A percentile compares a stretch with the other conserved stretches of the same genome.
These are phyloP conservation scores for Elongisporangium anandrum DNA, from an alignment of 352 stramenopile species.

Conservation along the genomic window DNA sequence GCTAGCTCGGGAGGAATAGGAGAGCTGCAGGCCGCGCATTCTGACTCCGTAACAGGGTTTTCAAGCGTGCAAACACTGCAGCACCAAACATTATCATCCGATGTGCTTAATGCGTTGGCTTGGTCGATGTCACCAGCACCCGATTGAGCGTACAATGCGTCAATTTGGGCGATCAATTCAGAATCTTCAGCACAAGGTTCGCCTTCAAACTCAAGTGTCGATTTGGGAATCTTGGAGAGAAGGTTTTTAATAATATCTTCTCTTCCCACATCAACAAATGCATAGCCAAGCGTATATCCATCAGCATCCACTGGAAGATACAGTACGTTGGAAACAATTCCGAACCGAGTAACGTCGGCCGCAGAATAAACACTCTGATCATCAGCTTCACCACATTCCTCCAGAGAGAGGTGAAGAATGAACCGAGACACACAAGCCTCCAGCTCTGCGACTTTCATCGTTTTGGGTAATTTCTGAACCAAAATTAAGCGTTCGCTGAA, in stretches of 20 bases:
- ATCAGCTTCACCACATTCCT: slow-evolving; percentile 74
- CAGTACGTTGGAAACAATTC: slow-evolving; percentile 54
- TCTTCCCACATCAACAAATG: slow-evolving; percentile 62
- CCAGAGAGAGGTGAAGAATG: slow-evolving; percentile 55
- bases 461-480: slow-evolving; percentile 66
- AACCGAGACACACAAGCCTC: slow-evolving; percentile 41
- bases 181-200: slow-evolving; percentile 36
- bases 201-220: slow-evolving; percentile 60
- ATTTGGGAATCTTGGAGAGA: slow-evolving; percentile 33
- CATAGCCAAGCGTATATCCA: slow-evolving; percentile 49
- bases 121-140: background rate
- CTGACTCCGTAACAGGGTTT: slow-evolving; percentile 46
- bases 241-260: slow-evolving; percentile 58
- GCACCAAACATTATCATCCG: slow-evolving; percentile 40
- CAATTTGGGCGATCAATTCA: slow-evolving; percentile 32
- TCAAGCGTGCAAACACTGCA: slow-evolving; percentile 70
- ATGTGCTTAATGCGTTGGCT: background rate
- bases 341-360: slow-evolving; percentile 52
- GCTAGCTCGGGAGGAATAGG: slow-evolving; percentile 46
- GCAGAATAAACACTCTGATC: slow-evolving; percentile 74
- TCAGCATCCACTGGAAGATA: slow-evolving; percentile 46
- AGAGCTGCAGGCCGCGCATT: slow-evolving; percentile 64
- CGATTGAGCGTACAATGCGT: slow-evolving; percentile 6
- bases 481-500: slow-evolving; percentile 51
- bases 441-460: slow-evolving; percentile 35